Evolutionary conservation across 257 asterid genomes (phyloP).

Genomic region (Solanum raphanifolium): DNA sequence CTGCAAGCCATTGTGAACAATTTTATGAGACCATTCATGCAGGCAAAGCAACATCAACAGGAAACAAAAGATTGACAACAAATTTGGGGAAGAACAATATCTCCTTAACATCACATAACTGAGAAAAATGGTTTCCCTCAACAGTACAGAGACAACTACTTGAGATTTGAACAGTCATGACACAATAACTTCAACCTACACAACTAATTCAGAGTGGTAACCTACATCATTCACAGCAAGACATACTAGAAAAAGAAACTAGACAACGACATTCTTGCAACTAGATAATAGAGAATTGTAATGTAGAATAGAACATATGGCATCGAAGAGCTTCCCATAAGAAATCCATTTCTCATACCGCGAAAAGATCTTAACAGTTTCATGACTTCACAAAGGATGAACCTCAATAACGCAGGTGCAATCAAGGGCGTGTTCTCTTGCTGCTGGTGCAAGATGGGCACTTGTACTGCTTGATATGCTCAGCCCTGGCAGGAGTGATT

Average conservation of each 20-base stretch:
- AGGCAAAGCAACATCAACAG: not conserved
- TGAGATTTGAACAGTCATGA: not conserved
- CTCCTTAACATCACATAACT: not conserved
- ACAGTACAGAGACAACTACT: not conserved
- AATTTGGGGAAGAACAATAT: not conserved
- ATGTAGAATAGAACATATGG: not conserved
- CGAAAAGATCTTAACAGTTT: not conserved
- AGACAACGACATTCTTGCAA: not conserved
- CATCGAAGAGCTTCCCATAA: not conserved
- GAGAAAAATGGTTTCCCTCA: not conserved
- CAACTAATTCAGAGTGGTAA: not conserved
- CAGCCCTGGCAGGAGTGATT: constrained; percentile 82
- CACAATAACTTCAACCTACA: not conserved
- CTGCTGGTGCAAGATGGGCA: constrained; percentile 51
- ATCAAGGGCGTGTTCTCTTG: constrained; percentile 61
- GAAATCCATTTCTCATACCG: not conserved
- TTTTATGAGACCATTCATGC: too few species aligned
- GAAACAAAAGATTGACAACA: not conserved
- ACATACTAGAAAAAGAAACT: not conserved
- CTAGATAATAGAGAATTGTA: not conserved
- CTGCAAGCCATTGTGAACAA: not conserved
- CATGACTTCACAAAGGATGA: not conserved
- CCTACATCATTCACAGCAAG: not conserved
- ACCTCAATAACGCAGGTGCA: not conserved
- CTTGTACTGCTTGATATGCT: constrained; percentile 86